These are phyloP conservation scores for Cymbopogon flexuosus DNA, from an alignment of 202 grass and related monocot species.

Conservation along the genomic window DNA sequence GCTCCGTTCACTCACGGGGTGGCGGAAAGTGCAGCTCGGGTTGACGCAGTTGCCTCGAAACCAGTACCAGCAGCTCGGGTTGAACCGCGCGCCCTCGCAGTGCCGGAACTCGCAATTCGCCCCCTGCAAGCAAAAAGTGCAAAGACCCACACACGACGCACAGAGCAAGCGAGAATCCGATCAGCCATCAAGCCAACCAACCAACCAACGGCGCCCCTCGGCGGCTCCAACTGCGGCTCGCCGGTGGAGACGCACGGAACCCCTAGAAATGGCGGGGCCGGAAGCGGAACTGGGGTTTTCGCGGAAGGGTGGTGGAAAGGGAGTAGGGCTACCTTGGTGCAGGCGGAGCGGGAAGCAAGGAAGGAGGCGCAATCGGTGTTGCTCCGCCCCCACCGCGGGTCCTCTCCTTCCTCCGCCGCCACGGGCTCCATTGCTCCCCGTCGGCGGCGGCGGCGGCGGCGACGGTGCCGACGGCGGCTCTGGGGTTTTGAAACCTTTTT, in stretches of 20 bases:
- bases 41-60: conserved; percentile 43
- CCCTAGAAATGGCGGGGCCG: not conserved
- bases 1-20: conserved; percentile 29
- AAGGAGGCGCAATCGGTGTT: conserved; percentile 45
- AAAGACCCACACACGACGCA: not conserved
- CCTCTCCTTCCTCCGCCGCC: conserved; percentile 18
- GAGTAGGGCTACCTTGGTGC: conserved; percentile 31
- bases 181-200: not conserved
- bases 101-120: conserved; percentile 38
- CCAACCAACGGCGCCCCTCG: not conserved
- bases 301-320: not conserved
- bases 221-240: not conserved
- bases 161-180: not conserved
- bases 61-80: conserved; percentile 44
- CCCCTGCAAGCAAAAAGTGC: conserved; percentile 32
- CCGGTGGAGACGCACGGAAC: not conserved
- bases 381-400: conserved; percentile 22
- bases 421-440: not conserved
- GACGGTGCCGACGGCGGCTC: not conserved
- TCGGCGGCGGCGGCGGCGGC: not conserved
- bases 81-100: conserved; percentile 41
- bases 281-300: conserved; percentile 25
- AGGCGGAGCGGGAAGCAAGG: conserved; percentile 40
- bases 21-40: conserved; percentile 44
- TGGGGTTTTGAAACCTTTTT: not conserved